Percentiles rank a stretch among this genome's conserved stretches.
Conservation (phyloP, 1,139 yeast species). For the Zhuliangozyma blackwelliae region DNA sequence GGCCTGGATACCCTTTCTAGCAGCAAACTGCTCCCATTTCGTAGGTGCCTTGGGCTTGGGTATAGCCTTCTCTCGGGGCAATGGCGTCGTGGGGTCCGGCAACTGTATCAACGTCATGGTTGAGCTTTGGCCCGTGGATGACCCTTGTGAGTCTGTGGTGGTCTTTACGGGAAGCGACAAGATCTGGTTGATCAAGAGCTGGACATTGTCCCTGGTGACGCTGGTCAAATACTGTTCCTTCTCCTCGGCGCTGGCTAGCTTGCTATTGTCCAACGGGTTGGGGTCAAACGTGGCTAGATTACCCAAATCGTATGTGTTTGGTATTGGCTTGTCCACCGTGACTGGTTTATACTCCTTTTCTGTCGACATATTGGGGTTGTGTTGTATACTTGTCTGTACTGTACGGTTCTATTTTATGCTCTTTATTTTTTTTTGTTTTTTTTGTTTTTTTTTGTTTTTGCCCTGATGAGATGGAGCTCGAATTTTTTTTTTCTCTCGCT, state of each 20-base stretch:
- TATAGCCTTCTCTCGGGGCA: constrained; percentile 93
- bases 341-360: constrained; percentile 55
- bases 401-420: constrained; percentile 1
- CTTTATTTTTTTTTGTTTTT: constrained; percentile 1
- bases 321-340: constrained; percentile 83
- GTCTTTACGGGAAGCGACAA: constrained; percentile 83
- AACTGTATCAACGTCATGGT: constrained; percentile 78
- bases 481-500: neutral
- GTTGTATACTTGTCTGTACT: neutral
- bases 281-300: constrained; percentile 83
- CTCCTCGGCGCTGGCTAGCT: constrained; percentile 50
- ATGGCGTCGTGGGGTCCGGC: constrained; percentile 76
- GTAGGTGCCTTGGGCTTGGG: constrained; percentile 92
- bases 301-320: constrained; percentile 82
- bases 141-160: constrained; percentile 66
- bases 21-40: constrained; percentile 96
- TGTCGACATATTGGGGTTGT: constrained; percentile 17
- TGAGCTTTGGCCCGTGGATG: constrained; percentile 61
- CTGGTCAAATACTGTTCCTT: constrained; percentile 60
- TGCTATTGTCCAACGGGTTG: constrained; percentile 67
- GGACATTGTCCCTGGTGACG: constrained; percentile 89
- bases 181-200: constrained; percentile 83
- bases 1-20: constrained; percentile 88
- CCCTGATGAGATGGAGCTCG: constrained; percentile 4
- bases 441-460: constrained; percentile 1